Conservation (phyloP, 139 green algal species). For the Chlamydomonas urium region DNA sequence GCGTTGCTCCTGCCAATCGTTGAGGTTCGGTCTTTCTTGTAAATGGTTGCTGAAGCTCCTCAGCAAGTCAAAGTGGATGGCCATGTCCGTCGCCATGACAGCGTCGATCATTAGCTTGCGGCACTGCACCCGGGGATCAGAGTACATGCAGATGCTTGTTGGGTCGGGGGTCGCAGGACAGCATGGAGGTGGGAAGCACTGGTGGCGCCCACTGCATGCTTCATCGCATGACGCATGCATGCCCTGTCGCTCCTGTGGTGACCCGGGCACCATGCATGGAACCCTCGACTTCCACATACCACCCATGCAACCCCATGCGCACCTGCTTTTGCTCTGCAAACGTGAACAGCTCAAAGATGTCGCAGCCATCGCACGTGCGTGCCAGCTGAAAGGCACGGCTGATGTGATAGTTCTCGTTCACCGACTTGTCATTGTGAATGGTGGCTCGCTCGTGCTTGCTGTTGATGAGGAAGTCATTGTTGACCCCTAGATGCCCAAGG, state of each 20-base stretch:
- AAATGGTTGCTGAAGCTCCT: constrained; percentile 40
- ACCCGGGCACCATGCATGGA: no score
- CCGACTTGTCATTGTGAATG: constrained; percentile 57
- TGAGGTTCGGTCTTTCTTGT: constrained; percentile 28
- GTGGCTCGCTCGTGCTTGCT: constrained; percentile 43
- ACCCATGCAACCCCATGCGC: not conserved
- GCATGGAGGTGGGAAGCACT: no score
- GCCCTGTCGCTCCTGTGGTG: no score
- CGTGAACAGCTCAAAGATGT: constrained; percentile 45
- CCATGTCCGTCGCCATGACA: constrained; percentile 65
- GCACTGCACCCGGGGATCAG: constrained; percentile 30
- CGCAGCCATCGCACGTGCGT: constrained; percentile 21
- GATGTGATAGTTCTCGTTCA: constrained; percentile 63
- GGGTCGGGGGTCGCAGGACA: no score
- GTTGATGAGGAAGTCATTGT: constrained; percentile 66
- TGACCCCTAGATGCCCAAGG: constrained; percentile 58
- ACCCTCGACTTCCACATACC: no score
- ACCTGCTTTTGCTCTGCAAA: constrained; percentile 47
- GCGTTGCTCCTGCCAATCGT: constrained; percentile 44
- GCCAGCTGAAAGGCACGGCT: constrained; percentile 47
- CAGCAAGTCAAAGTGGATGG: constrained; percentile 61
- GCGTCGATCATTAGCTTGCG: constrained; percentile 56
- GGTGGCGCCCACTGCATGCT: no score
- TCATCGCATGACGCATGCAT: no score
- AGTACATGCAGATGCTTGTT: no score